Conservation (phyloP, 345 rosid species). For the Murraya koenigii region DNA sequence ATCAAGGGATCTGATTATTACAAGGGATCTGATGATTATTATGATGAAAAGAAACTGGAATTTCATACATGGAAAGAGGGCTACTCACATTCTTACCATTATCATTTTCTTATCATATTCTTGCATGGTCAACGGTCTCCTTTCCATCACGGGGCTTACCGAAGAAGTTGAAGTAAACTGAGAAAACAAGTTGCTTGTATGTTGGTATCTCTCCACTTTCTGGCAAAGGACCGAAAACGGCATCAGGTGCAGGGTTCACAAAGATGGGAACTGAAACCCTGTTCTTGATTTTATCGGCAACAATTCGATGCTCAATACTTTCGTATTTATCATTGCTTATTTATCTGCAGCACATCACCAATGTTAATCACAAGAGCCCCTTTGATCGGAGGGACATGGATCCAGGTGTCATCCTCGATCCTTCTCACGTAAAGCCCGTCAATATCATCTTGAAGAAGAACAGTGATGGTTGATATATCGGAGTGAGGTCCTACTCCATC, state of each 20-base stretch:
- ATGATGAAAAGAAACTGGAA: not conserved
- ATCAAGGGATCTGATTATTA: not conserved
- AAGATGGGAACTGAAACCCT: constrained; percentile 34
- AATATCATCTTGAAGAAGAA: constrained; percentile 31
- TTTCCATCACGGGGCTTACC: constrained; percentile 31
- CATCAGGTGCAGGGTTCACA: constrained; percentile 19
- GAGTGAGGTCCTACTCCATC: constrained; percentile 29
- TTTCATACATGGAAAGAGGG: not conserved
- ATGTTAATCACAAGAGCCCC: constrained; percentile 34
- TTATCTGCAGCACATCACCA: constrained; percentile 28
- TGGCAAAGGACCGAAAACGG: constrained; percentile 19
- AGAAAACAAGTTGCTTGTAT: constrained; percentile 21
- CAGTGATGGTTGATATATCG: constrained; percentile 22
- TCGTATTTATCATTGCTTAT: constrained; percentile 34
- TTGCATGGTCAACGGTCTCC: constrained; percentile 21
- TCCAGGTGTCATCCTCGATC: constrained; percentile 19
- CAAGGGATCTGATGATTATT: not conserved
- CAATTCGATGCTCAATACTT: constrained; percentile 30
- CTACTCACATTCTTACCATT: no score
- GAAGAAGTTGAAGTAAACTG: constrained; percentile 23
- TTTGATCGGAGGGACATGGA: constrained; percentile 26
- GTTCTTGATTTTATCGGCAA: constrained; percentile 19
- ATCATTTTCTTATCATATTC: constrained; percentile 7
- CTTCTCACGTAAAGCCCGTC: constrained; percentile 27
- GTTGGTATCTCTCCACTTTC: constrained; percentile 18